Percentiles rank a stretch among this genome's conserved stretches.
phyloP scores from a whole-genome alignment of 2,329 filamentous ascomycete genomes.

The Fonsecaea monophora region DNA sequence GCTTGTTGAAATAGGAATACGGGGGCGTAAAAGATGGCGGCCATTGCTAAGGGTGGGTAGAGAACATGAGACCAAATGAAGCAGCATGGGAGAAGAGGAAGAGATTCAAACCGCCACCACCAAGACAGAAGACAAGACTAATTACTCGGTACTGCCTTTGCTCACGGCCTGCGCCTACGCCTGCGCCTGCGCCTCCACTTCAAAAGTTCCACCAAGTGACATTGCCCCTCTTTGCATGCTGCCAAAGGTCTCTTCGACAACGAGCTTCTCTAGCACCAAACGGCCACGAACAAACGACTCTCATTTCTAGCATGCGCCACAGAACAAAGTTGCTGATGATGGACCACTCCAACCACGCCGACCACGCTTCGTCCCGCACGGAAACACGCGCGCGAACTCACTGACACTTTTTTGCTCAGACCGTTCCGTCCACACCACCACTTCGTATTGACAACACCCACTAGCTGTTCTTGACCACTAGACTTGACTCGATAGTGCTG shows the following conservation, averaged over 20 bases:
- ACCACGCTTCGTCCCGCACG: not conserved
- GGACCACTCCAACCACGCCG: not conserved
- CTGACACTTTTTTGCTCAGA: not conserved
- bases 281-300: no score
- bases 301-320: no score
- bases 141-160: not conserved
- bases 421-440: not conserved
- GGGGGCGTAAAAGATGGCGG: slow-evolving; percentile 1
- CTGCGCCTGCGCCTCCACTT: not conserved
- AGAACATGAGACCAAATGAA: not conserved
- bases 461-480: not conserved
- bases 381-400: not conserved
- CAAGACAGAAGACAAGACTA: not conserved
- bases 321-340: not conserved
- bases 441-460: not conserved
- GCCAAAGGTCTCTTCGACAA: not conserved
- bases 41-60: slow-evolving; percentile 1
- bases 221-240: not conserved
- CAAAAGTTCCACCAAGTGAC: slow-evolving; percentile 1
- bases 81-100: not conserved
- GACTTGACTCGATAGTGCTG: slow-evolving; percentile 7
- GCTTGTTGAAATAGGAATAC: not conserved
- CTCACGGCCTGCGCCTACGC: not conserved
- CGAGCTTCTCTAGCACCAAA: not conserved
- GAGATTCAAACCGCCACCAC: no score